phyloP scores from a whole-genome alignment of 2,329 filamentous ascomycete species.

The Acrodontium crateriforme region DNA sequence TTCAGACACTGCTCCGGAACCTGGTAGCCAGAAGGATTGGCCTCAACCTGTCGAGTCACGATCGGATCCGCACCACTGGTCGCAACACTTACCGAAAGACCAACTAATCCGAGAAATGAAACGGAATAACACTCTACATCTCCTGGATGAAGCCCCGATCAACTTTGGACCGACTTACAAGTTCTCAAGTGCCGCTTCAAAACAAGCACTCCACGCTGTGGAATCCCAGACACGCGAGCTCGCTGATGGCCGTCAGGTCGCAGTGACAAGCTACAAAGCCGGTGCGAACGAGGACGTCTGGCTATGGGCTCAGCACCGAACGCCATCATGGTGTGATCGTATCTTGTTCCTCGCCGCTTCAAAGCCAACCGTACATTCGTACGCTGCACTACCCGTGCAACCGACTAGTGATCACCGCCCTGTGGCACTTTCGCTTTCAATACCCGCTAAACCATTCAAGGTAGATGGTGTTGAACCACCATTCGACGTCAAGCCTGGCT shows the following conservation, averaged over 20 bases:
- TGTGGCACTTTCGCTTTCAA: constrained; percentile 56
- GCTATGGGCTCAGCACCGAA: constrained; percentile 64
- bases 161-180: constrained; percentile 91
- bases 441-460: constrained; percentile 37
- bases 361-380: constrained; percentile 45
- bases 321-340: constrained; percentile 88
- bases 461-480: constrained; percentile 33
- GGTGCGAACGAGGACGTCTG: constrained; percentile 9
- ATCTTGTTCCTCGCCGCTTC: constrained; percentile 52
- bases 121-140: constrained; percentile 60
- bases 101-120: constrained; percentile 62
- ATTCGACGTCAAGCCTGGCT: constrained; percentile 43
- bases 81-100: constrained; percentile 55
- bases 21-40: constrained; percentile 33
- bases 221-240: constrained; percentile 10
- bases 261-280: constrained; percentile 5
- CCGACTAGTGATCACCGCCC: constrained; percentile 78
- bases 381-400: constrained; percentile 64
- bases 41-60: constrained; percentile 42
- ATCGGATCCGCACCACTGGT: constrained; percentile 47
- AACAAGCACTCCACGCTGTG: constrained; percentile 12
- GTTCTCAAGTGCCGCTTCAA: constrained; percentile 41
- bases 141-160: constrained; percentile 60
- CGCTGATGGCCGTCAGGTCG: constrained; percentile 2
- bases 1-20: constrained; percentile 36